phyloP scores from a whole-genome alignment of 176 grass and related monocot genomes.

The Cenchrus purpureus region DNA sequence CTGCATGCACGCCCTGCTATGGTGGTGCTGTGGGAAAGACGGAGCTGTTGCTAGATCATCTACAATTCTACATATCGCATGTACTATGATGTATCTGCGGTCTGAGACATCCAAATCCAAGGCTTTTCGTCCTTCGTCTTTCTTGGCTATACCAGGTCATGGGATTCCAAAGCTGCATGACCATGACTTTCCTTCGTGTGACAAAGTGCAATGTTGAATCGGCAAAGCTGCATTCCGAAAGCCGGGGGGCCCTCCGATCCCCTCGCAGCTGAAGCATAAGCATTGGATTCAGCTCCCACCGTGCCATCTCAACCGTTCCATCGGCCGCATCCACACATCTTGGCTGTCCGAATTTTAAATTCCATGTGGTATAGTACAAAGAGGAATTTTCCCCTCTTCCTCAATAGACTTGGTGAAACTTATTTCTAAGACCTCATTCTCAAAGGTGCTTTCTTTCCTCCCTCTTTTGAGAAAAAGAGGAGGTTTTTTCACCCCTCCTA shows the following conservation, averaged over 20 bases:
- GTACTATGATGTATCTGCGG: neutral
- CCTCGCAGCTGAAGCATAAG: conserved; percentile 12
- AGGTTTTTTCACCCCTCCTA: conserved; percentile 36
- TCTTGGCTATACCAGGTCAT: conserved; percentile 11
- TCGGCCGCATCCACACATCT: neutral
- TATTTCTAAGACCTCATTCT: neutral
- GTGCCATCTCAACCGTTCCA: neutral
- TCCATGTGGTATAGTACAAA: neutral
- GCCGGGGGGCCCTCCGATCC: neutral
- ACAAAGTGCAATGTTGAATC: conserved; percentile 42
- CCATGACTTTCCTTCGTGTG: neutral
- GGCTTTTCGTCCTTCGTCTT: conserved; percentile 9
- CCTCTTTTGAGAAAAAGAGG: conserved; percentile 33
- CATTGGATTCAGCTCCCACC: conserved; percentile 8
- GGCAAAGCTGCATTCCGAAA: conserved; percentile 47
- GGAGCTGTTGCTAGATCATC: neutral
- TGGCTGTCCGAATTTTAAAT: neutral
- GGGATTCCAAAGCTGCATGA: conserved; percentile 58
- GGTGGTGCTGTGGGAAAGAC: neutral
- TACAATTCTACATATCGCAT: neutral
- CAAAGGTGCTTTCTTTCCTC: conserved; percentile 20
- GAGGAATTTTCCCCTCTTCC: neutral
- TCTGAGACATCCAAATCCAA: neutral
- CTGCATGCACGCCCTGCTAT: neutral
- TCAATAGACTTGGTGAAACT: conserved; percentile 23